Conservation (phyloP, 1,284 basidiomycete species). For the Cryptococcus depauperatus region DNA sequence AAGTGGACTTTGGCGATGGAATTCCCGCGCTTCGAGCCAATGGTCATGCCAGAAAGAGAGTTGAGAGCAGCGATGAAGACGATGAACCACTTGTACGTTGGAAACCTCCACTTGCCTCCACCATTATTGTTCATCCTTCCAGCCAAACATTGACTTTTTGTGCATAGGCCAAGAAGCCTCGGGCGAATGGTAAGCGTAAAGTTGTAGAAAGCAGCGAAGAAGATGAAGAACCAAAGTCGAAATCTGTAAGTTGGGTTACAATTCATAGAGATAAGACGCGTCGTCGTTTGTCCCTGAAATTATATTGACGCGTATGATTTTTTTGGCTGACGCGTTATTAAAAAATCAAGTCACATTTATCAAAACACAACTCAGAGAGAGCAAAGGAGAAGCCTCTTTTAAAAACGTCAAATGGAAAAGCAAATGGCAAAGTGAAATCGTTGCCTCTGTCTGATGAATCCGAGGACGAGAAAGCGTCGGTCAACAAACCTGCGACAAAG, state of each 20-base stretch:
- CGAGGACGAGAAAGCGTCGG: not conserved
- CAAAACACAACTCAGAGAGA: slow-evolving; percentile 3
- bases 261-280: slow-evolving; percentile 13
- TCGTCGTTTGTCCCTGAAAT: not conserved
- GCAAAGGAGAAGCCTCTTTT: slow-evolving; percentile 32
- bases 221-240: too few species aligned
- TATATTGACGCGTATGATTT: slow-evolving; percentile 12
- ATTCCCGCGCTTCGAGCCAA: slow-evolving; percentile 9
- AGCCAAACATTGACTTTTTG: not conserved
- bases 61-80: slow-evolving; percentile 26
- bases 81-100: slow-evolving; percentile 42
- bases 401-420: slow-evolving; percentile 38
- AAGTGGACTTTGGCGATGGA: slow-evolving; percentile 18
- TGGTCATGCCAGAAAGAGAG: slow-evolving; percentile 12
- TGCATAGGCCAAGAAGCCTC: slow-evolving; percentile 19
- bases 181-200: slow-evolving; percentile 24
- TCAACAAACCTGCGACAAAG: not conserved
- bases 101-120: not conserved
- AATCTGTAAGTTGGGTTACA: too few species aligned
- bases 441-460: not conserved
- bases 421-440: slow-evolving; percentile 11
- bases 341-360: slow-evolving; percentile 55
- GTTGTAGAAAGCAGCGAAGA: slow-evolving; percentile 33
- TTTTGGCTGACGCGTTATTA: slow-evolving; percentile 50
- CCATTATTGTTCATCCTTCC: not conserved